Evolutionary conservation across 2,329 filamentous ascomycete genomes (phyloP).

Genomic region (Cladosporium cucumerinum): DNA sequence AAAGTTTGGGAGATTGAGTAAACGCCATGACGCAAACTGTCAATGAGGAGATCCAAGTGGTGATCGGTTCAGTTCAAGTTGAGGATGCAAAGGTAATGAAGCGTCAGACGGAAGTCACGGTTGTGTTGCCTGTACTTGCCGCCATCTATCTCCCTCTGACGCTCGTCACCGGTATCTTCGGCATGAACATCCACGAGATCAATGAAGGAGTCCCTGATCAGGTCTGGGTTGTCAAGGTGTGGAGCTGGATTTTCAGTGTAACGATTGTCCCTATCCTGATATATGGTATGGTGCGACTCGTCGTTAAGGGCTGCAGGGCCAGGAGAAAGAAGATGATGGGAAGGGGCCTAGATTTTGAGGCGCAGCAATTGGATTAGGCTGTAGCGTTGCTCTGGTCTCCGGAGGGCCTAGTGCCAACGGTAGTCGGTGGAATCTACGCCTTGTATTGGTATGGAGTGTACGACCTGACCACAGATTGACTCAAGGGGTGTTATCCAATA

Average conservation of each 20-base stretch:
- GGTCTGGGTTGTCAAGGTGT: not conserved
- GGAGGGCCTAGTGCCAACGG: too few relatives aligned
- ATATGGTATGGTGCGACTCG: too few relatives aligned
- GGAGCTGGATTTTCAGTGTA: not conserved
- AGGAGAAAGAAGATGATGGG: too few relatives aligned
- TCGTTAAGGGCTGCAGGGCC: too few relatives aligned
- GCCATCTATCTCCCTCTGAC: slow-evolving; percentile 17
- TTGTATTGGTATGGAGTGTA: too few relatives aligned
- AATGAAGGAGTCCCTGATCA: not conserved
- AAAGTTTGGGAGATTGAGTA: not conserved
- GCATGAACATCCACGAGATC: slow-evolving; percentile 19
- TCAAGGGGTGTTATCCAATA: too few relatives aligned
- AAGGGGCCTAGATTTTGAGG: not conserved
- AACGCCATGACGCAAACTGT: not conserved
- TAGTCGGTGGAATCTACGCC: too few relatives aligned
- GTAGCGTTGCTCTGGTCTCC: not conserved
- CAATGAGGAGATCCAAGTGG: not conserved
- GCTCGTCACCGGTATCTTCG: not conserved
- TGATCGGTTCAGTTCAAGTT: not conserved
- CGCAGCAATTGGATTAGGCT: not conserved
- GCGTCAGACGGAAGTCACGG: not conserved
- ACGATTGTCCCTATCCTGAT: too few relatives aligned
- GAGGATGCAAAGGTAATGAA: not conserved
- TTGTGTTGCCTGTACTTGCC: not conserved
- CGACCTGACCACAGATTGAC: too few relatives aligned